Evolutionary conservation across 345 rosid species (phyloP), one percentile per base, ranked within the genome.

Genomic region (Erysimum cheiranthoides): DNA sequence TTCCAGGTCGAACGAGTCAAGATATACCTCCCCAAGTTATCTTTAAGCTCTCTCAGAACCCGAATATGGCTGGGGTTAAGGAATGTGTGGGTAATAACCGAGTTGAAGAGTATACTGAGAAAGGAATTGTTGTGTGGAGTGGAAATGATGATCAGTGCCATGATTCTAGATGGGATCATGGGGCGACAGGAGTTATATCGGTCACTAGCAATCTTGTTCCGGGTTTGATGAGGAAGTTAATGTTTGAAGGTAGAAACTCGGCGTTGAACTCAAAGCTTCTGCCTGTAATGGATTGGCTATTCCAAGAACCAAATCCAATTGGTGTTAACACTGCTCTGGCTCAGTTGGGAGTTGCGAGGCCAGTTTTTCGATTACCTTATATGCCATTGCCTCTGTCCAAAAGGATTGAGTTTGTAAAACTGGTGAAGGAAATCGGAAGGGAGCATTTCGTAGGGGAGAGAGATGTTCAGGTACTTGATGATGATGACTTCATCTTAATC

Each of bases 281-380:
- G 82, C 97, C 97, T 50, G 73, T 92, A 36, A 87, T 92, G 8
- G 82, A 86, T 43, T 92, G 91, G 97, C 86, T 90, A 5, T 90
- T 92, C 71, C 64, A 75, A 16, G 95, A 94, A 80, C 93, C 96
- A 6, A 90, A 90, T 73, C 93, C 96, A 2, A 88, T 89, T 70
- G 93, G 88, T n/a, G 79, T 94, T 54, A 92, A 92, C 85, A 92
- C 92, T 2, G 96, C 97, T 45, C 88, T 90, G 66, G 92, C 97
- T 34, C 97, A 89, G 68, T 85, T 95, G 1, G 97, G 97, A 42
- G 96, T 89, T 39, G 89, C 83, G 6, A 84, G 87, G 69, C 98
- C 97, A 1, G 86, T 92, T 63, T 92, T 90, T 83, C 80, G 92
- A 78, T 82, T 92, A 42, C 98, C 97, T 4, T 89, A 86, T 40